Percentiles rank a stretch among this genome's conserved stretches.
These are phyloP conservation scores for Trichosanthes cucumerina DNA, from an alignment of 306 rosid species.

Conservation along the genomic window DNA sequence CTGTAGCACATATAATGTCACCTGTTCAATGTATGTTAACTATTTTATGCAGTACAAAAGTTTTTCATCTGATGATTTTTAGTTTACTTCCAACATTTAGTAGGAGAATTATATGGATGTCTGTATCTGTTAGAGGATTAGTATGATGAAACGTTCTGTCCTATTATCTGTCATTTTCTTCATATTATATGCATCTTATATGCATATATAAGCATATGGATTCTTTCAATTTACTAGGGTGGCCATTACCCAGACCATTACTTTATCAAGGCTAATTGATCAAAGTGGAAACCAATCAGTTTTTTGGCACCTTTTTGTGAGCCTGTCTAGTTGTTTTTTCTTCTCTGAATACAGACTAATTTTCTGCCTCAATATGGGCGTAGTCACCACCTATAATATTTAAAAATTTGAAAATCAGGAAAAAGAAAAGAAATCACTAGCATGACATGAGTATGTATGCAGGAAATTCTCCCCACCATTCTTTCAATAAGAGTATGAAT, in stretches of 20 bases:
- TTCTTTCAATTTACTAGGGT: not conserved
- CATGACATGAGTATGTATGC: not conserved
- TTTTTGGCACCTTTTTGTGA: not conserved
- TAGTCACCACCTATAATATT: not conserved
- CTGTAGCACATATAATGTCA: not conserved
- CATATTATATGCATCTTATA: not conserved
- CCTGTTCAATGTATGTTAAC: not conserved
- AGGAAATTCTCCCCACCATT: not conserved
- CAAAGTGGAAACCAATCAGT: not conserved
- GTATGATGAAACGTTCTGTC: not conserved
- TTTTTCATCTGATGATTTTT: not conserved
- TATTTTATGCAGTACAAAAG: not conserved
- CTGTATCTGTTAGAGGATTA: not conserved
- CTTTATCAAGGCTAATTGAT: not conserved
- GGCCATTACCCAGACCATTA: not conserved
- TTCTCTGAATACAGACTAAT: not conserved
- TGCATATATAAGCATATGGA: not conserved
- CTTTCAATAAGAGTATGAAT: not conserved
- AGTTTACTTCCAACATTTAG: not conserved
- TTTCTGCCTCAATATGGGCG: not conserved
- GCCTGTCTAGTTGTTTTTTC: not conserved
- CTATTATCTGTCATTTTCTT: not conserved
- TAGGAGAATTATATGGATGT: not conserved
- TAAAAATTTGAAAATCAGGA: not conserved
- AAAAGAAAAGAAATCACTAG: not conserved